These are phyloP conservation scores for Chaetoceros muelleri DNA, from an alignment of 108 stramenopile species.

Conservation along the genomic window DNA sequence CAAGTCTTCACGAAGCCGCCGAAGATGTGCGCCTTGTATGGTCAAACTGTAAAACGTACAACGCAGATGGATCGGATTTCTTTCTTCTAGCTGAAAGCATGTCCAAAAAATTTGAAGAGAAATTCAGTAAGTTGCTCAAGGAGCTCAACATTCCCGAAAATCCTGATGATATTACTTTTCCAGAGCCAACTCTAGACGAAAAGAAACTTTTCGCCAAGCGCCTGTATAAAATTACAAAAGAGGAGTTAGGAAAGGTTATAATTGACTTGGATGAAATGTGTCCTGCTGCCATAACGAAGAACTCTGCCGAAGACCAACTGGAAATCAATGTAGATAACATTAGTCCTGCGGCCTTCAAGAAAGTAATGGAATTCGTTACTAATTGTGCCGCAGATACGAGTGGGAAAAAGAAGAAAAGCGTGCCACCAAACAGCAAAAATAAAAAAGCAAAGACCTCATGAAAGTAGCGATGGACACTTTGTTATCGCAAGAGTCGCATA, in stretches of 20 bases:
- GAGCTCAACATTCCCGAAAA: not conserved
- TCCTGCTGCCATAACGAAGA: conserved; percentile 78
- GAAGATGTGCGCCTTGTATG: conserved; percentile 92
- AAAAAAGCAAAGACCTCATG: not conserved
- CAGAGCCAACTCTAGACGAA: conserved; percentile 70
- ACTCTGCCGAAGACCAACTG: conserved; percentile 80
- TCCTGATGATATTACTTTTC: not conserved
- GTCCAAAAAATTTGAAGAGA: conserved; percentile 75
- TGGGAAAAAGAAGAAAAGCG: conserved; percentile 2
- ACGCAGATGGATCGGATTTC: conserved; percentile 84
- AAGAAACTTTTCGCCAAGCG: conserved; percentile 72
- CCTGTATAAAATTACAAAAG: conserved; percentile 80
- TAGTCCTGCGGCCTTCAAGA: conserved; percentile 57
- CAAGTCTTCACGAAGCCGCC: conserved; percentile 56
- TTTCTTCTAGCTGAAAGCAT: conserved; percentile 75
- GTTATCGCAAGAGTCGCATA: no score
- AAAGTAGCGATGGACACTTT: no score
- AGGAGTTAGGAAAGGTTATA: conserved; percentile 82
- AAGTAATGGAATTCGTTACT: conserved; percentile 27
- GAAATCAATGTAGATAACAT: conserved; percentile 92
- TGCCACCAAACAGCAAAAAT: not conserved
- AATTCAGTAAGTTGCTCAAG: conserved; percentile 42
- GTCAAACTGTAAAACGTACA: conserved; percentile 95
- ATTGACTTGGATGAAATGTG: conserved; percentile 83
- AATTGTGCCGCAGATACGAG: conserved; percentile 16